Evolutionary conservation across 331 rosid species (phyloP).

Genomic region (Dryas integrifolia): DNA sequence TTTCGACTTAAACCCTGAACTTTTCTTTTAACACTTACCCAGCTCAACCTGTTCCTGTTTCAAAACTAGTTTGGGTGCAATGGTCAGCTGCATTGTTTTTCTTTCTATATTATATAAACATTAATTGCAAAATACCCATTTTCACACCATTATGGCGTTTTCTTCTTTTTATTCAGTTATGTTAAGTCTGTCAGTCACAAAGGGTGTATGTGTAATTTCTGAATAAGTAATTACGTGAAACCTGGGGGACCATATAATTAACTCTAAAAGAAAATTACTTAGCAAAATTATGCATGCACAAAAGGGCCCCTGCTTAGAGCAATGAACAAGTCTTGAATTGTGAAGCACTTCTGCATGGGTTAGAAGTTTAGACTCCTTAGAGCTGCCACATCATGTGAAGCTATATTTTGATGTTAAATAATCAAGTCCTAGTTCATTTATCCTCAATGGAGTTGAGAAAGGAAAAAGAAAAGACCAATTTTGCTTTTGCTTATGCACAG

Average conservation of each 20-base stretch:
- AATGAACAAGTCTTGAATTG: background rate
- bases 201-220: background rate
- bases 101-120: no score
- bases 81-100: no score
- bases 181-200: background rate
- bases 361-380: background rate
- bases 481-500: slow-evolving; percentile 35
- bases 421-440: background rate
- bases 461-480: background rate
- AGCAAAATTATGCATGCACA: background rate
- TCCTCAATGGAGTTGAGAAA: background rate
- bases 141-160: background rate
- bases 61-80: no score
- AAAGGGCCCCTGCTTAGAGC: background rate
- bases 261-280: background rate
- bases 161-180: background rate
- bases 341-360: background rate
- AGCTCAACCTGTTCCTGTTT: no score
- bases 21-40: background rate
- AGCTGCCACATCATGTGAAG: background rate
- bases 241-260: background rate
- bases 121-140: no score
- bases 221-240: background rate
- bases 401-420: background rate
- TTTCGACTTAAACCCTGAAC: background rate